Evolutionary conservation across 108 stramenopile species (phyloP), one percentile per base, ranked within the genome.

Genomic region (Cyclotella atomus): DNA sequence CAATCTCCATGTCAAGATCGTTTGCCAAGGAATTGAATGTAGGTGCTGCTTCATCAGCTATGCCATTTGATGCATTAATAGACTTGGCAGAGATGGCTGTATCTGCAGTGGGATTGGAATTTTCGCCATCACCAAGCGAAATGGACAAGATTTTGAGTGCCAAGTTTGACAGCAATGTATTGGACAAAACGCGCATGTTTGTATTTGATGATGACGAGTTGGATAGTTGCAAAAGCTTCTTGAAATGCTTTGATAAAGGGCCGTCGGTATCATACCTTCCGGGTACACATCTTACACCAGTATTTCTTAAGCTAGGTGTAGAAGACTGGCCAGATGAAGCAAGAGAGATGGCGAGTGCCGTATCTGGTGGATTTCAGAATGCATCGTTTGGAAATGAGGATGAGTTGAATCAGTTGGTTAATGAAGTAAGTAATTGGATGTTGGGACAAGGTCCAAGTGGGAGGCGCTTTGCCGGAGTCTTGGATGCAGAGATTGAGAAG

Each of bases 281-380:
- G 16, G 93, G 93, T 24, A 86, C 78, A 28, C 93, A 94, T 71
- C 78, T 94, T 55, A 75, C 88, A 9, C 90, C 93, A 4, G 93
- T 94, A 5, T 94, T 70, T 57, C 82, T 94, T 41, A 83, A 88
- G 47, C 73, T 89, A 0, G 82, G 74, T 23, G 20, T 89, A 36
- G 85, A 91, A 32, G 87, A 89, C 57, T 28, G 87, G 35, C 86
- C 90, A 23, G 54, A 78, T 20, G 88, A 87, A 64, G 81, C 86
- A 15, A 72, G 75, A 57, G 80, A 76, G n/a, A 83, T 94, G 73
- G 93, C 89, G n/a, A 78, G 64, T 55, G 77, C 87, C 32, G 86
- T 83, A 19, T 68, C 81, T 30, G 90, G 87, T 20, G 93, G 93
- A 29, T 86, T 91, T 59, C 83, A 90, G 61, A 85, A 88, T 47